These are phyloP conservation scores for Mortierella sp. DNA, from an alignment of 371 early-diverging fungal genomes.

Conservation along the genomic window DNA sequence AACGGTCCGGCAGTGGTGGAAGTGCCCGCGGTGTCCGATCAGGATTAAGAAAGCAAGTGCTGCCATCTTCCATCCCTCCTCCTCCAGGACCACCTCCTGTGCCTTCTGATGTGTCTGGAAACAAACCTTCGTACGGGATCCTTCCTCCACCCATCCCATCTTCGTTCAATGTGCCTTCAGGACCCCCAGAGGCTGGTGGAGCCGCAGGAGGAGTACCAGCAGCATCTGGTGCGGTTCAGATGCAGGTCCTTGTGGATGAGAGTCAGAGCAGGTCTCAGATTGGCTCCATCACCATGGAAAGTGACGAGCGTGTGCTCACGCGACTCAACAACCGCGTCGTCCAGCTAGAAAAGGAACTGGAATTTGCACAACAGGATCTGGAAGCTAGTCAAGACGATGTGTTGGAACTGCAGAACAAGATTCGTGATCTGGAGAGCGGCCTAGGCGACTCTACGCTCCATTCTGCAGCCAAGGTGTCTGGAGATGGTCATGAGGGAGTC, in stretches of 20 bases:
- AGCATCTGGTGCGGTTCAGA: slow-evolving; percentile 37
- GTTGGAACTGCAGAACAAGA: slow-evolving; percentile 25
- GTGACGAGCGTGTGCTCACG: slow-evolving; percentile 43
- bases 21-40: slow-evolving; percentile 47
- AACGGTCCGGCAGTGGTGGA: slow-evolving; percentile 43
- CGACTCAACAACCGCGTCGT: slow-evolving; percentile 43
- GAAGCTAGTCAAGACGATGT: slow-evolving; percentile 41
- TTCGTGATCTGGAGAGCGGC: slow-evolving; percentile 41
- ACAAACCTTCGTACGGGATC: slow-evolving; percentile 39
- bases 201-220: slow-evolving; percentile 9
- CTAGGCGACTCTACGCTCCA: slow-evolving; percentile 12
- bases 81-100: slow-evolving; percentile 26
- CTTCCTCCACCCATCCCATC: slow-evolving; percentile 50
- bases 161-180: slow-evolving; percentile 16
- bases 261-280: slow-evolving; percentile 47
- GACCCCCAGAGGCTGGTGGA: too few species aligned
- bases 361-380: slow-evolving; percentile 49
- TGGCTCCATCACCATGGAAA: slow-evolving; percentile 40
- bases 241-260: slow-evolving; percentile 45
- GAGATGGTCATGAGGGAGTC: slow-evolving; percentile 8
- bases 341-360: slow-evolving; percentile 47
- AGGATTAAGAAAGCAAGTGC: slow-evolving; percentile 44
- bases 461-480: not conserved
- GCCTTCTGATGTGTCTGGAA: slow-evolving; percentile 1
- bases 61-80: slow-evolving; percentile 34